Percentiles rank a stretch among this genome's conserved stretches.
These are phyloP conservation scores for Populus hybrid DNA, from an alignment of 441 rosid species.

Conservation along the genomic window DNA sequence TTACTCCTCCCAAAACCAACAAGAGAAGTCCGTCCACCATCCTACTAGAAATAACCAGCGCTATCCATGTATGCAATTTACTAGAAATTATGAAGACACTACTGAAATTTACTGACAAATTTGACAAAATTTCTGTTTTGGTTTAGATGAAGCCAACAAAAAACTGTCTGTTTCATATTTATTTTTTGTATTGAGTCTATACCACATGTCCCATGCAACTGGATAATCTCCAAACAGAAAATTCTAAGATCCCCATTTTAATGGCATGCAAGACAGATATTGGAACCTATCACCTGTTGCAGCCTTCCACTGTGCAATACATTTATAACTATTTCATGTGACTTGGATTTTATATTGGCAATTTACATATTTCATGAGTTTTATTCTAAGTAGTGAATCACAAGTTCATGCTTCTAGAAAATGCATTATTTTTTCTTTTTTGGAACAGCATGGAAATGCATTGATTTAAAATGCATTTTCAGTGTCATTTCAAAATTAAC, in stretches of 20 bases:
- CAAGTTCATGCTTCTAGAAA: neutral
- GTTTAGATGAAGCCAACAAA: neutral
- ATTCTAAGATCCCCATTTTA: neutral
- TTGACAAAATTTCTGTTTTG: neutral
- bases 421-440: neutral
- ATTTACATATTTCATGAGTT: neutral
- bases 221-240: neutral
- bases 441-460: neutral
- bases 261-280: neutral
- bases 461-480: neutral
- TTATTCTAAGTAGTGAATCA: neutral
- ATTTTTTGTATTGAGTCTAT: neutral
- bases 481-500: neutral
- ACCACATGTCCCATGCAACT: neutral
- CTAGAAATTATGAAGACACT: neutral
- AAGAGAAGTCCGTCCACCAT: neutral
- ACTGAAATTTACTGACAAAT: neutral
- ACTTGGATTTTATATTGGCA: neutral
- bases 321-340: neutral
- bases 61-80: neutral
- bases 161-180: neutral
- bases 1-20: neutral
- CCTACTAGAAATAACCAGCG: neutral
- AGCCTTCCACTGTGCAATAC: neutral
- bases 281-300: neutral